phyloP scores from a whole-genome alignment of 306 rosid species.

The Quercus ilex region DNA sequence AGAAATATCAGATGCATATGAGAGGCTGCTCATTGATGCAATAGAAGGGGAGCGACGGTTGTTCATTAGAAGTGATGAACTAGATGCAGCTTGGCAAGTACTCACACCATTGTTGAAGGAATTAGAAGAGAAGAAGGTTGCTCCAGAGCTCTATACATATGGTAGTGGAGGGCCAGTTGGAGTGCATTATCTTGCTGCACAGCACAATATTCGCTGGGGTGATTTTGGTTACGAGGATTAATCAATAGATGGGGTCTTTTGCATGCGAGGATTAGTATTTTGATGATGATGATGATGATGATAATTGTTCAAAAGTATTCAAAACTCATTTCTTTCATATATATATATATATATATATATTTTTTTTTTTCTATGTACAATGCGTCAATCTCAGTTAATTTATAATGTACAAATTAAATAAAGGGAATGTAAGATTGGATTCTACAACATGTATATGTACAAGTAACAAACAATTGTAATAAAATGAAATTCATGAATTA shows the following conservation, averaged over 20 bases:
- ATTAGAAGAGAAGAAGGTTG: slow-evolving; percentile 75
- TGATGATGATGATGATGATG: not conserved
- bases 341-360: not conserved
- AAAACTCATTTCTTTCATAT: not conserved
- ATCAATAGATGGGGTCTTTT: slow-evolving; percentile 7
- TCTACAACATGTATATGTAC: not conserved
- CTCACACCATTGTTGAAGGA: slow-evolving; percentile 89
- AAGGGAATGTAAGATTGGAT: not conserved
- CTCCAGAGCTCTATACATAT: slow-evolving; percentile 89
- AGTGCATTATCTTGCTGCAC: slow-evolving; percentile 92
- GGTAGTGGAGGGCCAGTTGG: slow-evolving; percentile 98
- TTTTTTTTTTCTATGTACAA: not conserved
- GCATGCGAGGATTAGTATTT: not conserved
- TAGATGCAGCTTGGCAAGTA: slow-evolving; percentile 90
- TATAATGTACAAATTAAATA: not conserved
- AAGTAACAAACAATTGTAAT: not conserved
- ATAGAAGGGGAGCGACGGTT: slow-evolving; percentile 88
- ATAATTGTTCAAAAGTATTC: no score
- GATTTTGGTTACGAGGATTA: slow-evolving; percentile 59
- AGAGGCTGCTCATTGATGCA: slow-evolving; percentile 88
- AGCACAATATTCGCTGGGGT: slow-evolving; percentile 87
- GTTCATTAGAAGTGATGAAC: slow-evolving; percentile 97
- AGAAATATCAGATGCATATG: slow-evolving; percentile 95
- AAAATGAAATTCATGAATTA: not conserved
- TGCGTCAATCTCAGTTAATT: not conserved